These are phyloP conservation scores for Phytophthora quininea DNA, from an alignment of 352 stramenopile genomes.

Conservation along the genomic window DNA sequence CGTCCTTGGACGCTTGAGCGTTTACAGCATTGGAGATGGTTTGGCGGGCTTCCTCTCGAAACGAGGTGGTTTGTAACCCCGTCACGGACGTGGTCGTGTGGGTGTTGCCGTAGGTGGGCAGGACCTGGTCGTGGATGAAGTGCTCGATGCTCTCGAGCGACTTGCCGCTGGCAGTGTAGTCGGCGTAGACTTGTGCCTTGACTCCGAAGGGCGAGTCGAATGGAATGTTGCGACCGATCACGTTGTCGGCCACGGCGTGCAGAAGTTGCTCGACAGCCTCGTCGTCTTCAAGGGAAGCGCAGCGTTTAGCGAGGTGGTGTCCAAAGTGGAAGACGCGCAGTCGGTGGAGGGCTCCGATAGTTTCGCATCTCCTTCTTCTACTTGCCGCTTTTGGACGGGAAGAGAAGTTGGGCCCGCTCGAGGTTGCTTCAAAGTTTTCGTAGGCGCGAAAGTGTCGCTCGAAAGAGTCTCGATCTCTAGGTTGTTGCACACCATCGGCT, in stretches of 20 bases:
- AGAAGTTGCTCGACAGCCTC: conserved; percentile 29
- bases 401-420: conserved; percentile 9
- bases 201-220: conserved; percentile 74
- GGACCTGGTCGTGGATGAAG: conserved; percentile 87
- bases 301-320: conserved; percentile 2
- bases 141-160: conserved; percentile 89
- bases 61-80: conserved; percentile 87
- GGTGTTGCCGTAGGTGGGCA: conserved; percentile 97
- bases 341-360: conserved; percentile 15
- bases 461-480: conserved; percentile 19
- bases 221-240: conserved; percentile 57
- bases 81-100: conserved; percentile 91
- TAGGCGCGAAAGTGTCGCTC: conserved; percentile 6
- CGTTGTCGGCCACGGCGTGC: conserved; percentile 40
- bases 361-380: conserved; percentile 19
- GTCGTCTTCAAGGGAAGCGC: conserved; percentile 20
- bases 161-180: conserved; percentile 94
- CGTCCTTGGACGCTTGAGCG: conserved; percentile 88
- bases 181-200: conserved; percentile 91
- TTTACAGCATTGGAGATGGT: conserved; percentile 91
- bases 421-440: conserved; percentile 26
- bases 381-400: conserved; percentile 10
- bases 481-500: conserved; percentile 29
- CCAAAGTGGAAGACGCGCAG: conserved; percentile 27
- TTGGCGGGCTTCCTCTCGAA: conserved; percentile 93